Base-by-base conservation (phyloP, 1,139 yeast species). In the Hyphopichia wangnamkhiaoensis region DNA sequence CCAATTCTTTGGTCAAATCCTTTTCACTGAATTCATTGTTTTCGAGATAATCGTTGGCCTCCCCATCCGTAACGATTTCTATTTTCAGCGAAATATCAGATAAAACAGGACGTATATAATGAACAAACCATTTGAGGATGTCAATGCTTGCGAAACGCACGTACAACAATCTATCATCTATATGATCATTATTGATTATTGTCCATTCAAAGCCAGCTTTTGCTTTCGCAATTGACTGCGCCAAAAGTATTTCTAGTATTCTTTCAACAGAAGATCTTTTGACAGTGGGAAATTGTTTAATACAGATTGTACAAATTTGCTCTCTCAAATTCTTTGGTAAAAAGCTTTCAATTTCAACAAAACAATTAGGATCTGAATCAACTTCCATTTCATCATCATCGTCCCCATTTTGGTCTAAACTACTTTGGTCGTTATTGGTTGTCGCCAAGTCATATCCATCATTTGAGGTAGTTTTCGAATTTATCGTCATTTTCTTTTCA, bases 271-370 rank as follows among this genome's bases (percentile, higher is more conserved):
- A 53, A 5, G 49, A 43, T 24, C 46, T 50, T 42, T 59, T 54
- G 8, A 72, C 44, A 23, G 53, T 52, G 4, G 74, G 73, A 40
- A 73, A 65, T 35, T 58, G 57, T 25, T 58, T 58, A 7, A 75
- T 48, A 1, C 63, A 51, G 3, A 74, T 54, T 5, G 71, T 62
- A 37, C 62, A 49, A 3, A 73, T 40, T 43, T 76, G 79, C 20
- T 73, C 67, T 24, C 60, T 59, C 34, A 69, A 47, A 32, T 60
- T 65, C 3, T 41, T 41, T 0, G 76, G 74, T 3, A 46, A 42
- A 19, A 73, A 59, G 1, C 43, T 42, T 5, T 54, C 51, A 12
- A 74, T 53, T 1, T 58, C 63, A 3, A 58, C 46, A 34, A 49
- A 54, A 12, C 42, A 13, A 5, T 17, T 35, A 5, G 36, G 19